These are phyloP conservation scores for Yamadazyma ubonensis DNA, from an alignment of 805 yeast genomes.

Conservation along the genomic window DNA sequence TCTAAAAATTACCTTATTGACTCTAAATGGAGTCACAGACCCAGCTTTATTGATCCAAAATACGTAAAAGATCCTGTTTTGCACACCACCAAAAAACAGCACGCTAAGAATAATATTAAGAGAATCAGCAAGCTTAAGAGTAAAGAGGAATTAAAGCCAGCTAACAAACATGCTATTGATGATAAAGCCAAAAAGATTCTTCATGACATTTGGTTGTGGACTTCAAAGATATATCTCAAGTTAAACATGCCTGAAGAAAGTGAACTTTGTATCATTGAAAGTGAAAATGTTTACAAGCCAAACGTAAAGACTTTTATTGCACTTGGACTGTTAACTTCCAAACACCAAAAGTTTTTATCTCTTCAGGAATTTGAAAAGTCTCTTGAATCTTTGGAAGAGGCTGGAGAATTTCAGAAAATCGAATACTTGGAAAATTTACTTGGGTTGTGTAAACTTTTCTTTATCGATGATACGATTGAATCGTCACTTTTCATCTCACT, in stretches of 20 bases:
- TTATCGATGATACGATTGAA: conserved; percentile 37
- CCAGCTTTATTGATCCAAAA: conserved; percentile 38
- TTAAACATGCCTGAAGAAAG: conserved; percentile 58
- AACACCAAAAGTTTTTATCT: conserved; percentile 47
- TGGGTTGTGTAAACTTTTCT: conserved; percentile 52
- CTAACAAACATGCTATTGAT: conserved; percentile 3
- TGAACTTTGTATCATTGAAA: conserved; percentile 70
- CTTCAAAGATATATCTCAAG: conserved; percentile 61
- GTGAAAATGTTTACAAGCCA: conserved; percentile 49
- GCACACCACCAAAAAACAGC: conserved; percentile 13
- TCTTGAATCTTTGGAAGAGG: conserved; percentile 41
- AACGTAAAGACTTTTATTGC: conserved; percentile 50
- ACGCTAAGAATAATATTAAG: conserved; percentile 22
- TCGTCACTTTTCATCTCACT: conserved; percentile 49
- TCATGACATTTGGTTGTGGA: conserved; percentile 74
- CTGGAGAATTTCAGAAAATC: conserved; percentile 22
- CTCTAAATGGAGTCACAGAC: conserved; percentile 40
- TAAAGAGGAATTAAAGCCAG: conserved; percentile 7
- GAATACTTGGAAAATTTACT: conserved; percentile 51
- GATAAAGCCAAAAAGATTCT: conserved; percentile 32
- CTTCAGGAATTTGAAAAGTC: conserved; percentile 65
- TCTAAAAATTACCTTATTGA: conserved; percentile 13
- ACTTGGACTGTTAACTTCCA: conserved; percentile 47
- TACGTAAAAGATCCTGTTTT: conserved; percentile 6
- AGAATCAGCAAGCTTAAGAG: conserved; percentile 15